phyloP scores from a whole-genome alignment of 2,329 filamentous ascomycete genomes.

The Trichoderma sp. region DNA sequence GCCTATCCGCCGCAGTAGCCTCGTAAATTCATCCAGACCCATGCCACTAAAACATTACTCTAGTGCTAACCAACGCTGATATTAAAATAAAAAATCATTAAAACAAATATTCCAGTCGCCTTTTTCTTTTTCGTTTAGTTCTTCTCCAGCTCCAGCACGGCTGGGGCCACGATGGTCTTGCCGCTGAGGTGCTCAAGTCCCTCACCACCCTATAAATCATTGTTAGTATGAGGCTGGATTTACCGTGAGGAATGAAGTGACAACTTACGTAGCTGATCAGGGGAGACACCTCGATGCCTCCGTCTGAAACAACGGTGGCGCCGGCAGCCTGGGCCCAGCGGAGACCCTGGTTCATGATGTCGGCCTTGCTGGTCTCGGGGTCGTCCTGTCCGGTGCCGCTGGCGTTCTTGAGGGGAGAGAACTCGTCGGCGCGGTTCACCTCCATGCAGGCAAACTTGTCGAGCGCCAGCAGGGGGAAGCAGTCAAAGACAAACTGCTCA shows the following conservation, averaged over 20 bases:
- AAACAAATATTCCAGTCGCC: neutral
- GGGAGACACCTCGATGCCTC: constrained; percentile 86
- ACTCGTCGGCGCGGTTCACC: constrained; percentile 95
- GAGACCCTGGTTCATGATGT: constrained; percentile 87
- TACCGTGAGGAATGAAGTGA: neutral
- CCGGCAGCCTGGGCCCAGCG: constrained; percentile 82
- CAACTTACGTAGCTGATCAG: constrained; percentile 89
- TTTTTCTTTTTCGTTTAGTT: neutral
- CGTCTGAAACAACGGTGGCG: constrained; percentile 64
- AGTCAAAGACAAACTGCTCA: constrained; percentile 98
- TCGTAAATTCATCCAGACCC: constrained; percentile 6
- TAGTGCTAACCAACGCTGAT: constrained; percentile 18
- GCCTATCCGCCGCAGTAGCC: neutral
- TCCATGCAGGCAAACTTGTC: constrained; percentile 94
- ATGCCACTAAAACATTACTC: neutral
- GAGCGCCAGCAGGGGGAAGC: constrained; percentile 84
- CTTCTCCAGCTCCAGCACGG: constrained; percentile 48
- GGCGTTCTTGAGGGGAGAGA: constrained; percentile 93
- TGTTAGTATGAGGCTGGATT: neutral
- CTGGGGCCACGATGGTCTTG: constrained; percentile 51
- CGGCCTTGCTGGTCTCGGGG: constrained; percentile 83
- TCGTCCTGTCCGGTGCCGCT: constrained; percentile 86
- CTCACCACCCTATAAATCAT: constrained; percentile 53
- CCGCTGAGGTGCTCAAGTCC: constrained; percentile 56
- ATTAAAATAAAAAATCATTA: constrained; percentile 1